Evolutionary conservation across 2,329 filamentous ascomycete genomes (phyloP).

Genomic region (Graphiopsis chlorocephala): DNA sequence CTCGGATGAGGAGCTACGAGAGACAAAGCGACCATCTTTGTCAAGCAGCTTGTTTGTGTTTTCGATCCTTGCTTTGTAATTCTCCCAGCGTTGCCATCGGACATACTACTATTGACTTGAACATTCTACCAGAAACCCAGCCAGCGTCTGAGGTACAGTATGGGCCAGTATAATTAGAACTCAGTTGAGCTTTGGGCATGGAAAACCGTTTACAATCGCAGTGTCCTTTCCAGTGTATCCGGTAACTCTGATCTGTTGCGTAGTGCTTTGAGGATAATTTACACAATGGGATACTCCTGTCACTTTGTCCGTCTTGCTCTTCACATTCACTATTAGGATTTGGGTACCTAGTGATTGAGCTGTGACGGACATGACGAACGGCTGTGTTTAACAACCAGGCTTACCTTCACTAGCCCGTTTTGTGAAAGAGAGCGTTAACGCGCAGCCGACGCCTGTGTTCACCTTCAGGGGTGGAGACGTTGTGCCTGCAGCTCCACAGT

Average conservation of each 20-base stretch:
- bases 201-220: neutral
- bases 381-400: neutral
- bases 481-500: neutral
- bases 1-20: neutral
- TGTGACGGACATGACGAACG: neutral
- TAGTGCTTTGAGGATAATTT: neutral
- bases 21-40: neutral
- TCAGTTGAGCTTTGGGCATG: neutral
- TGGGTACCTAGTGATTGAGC: neutral
- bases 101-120: conserved; percentile 6
- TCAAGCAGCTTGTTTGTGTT: neutral
- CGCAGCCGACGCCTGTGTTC: neutral
- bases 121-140: neutral
- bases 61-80: neutral
- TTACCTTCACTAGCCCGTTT: neutral
- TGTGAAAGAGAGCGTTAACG: neutral
- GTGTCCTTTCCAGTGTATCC: neutral
- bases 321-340: neutral
- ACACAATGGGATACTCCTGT: neutral
- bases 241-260: neutral
- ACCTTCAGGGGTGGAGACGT: neutral
- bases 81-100: neutral
- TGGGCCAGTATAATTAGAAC: neutral
- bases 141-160: neutral
- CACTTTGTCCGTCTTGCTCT: neutral